Evolutionary conservation across 148 eudicot species (phyloP).

Genomic region (Chenopodium album): DNA sequence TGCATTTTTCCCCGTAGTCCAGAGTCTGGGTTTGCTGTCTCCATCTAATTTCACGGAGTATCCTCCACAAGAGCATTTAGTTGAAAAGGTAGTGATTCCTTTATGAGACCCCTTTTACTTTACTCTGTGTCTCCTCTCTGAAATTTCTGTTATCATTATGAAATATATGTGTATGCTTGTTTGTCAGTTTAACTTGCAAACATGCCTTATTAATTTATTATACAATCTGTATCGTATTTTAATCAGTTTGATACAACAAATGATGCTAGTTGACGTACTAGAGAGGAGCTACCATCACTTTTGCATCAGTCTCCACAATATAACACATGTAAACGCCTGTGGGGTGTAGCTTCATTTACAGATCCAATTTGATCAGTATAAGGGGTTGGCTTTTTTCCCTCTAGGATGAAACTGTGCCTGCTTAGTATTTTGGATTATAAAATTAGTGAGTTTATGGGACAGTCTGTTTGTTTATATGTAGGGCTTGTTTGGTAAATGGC

Average conservation of each 20-base stretch:
- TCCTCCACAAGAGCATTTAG: constrained; percentile 69
- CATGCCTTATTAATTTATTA: background rate
- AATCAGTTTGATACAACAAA: no score
- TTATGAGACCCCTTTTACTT: background rate
- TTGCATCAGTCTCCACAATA: background rate
- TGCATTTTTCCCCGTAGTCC: constrained; percentile 33
- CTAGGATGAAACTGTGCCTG: background rate
- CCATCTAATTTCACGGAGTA: constrained; percentile 31
- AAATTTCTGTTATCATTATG: background rate
- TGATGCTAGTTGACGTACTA: background rate
- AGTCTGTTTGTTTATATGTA: no score
- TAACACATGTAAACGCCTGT: background rate
- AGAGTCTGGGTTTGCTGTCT: constrained; percentile 32
- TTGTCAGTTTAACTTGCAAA: background rate
- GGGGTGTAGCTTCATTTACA: background rate
- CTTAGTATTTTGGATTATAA: background rate
- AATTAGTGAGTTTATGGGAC: background rate
- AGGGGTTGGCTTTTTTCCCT: background rate
- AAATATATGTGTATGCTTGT: background rate
- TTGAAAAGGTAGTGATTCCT: constrained; percentile 70
- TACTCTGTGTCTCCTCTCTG: background rate
- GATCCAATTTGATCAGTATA: background rate
- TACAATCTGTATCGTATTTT: background rate
- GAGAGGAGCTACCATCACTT: background rate
- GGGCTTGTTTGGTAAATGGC: no score